These are phyloP conservation scores for Venturia oleaginea DNA, from an alignment of 2,329 filamentous ascomycete species.

Conservation along the genomic window DNA sequence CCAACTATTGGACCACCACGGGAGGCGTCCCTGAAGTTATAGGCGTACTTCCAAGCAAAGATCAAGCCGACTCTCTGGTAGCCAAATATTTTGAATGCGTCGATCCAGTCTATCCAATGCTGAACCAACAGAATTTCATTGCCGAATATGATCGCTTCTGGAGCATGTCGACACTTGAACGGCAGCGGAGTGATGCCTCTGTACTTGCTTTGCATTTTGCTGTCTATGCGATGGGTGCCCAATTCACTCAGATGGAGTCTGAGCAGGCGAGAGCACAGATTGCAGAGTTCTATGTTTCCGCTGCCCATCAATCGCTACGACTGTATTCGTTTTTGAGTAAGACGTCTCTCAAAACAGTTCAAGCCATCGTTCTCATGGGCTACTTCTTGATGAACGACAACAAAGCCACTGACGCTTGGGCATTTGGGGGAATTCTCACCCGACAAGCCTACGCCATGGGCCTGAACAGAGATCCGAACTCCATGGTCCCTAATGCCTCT, in stretches of 20 bases:
- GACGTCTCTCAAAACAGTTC: conserved; percentile 62
- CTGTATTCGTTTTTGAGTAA: conserved; percentile 69
- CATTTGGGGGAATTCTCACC: conserved; percentile 68
- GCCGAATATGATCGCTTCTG: conserved; percentile 73
- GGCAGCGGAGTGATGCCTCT: conserved; percentile 53
- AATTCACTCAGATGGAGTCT: conserved; percentile 55
- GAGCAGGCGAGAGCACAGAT: conserved; percentile 60
- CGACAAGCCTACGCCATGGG: conserved; percentile 76
- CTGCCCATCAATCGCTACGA: conserved; percentile 66
- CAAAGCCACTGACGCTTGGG: conserved; percentile 74
- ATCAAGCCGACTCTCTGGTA: conserved; percentile 62
- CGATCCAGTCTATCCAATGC: conserved; percentile 73
- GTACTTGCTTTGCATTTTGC: conserved; percentile 66
- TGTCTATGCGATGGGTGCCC: conserved; percentile 69
- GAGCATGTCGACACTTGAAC: conserved; percentile 50
- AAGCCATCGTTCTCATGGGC: conserved; percentile 73
- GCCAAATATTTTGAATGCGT: conserved; percentile 50
- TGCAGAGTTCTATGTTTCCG: conserved; percentile 73
- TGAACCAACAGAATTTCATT: conserved; percentile 66
- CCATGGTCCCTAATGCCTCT: conserved; percentile 56
- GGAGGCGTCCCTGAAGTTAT: conserved; percentile 69
- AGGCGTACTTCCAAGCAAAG: conserved; percentile 63
- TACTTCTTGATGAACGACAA: conserved; percentile 85
- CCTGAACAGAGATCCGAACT: conserved; percentile 68
- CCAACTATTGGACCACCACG: conserved; percentile 76